Evolutionary conservation across 23 red algal species (phyloP).

Genomic region (Gracilariopsis chorda): DNA sequence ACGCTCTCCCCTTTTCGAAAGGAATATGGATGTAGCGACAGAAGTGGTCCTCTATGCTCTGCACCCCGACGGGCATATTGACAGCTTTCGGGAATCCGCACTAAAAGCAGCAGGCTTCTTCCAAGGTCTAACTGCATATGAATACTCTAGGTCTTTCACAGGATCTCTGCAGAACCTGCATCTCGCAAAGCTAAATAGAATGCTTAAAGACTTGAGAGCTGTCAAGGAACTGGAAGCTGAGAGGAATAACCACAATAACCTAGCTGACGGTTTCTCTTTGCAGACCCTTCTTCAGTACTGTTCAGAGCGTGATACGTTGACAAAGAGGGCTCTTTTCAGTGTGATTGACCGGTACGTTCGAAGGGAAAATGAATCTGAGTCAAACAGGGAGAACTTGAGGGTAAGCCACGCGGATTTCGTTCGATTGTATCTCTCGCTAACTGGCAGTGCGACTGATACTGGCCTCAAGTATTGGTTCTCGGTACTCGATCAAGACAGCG

Average conservation of each 20-base stretch:
- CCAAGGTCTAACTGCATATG: constrained; percentile 52
- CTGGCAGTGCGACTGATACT: constrained; percentile 31
- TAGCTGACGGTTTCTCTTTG: constrained; percentile 24
- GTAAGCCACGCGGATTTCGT: constrained; percentile 31
- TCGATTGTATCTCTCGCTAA: constrained; percentile 38
- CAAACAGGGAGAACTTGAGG: not conserved
- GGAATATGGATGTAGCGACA: constrained; percentile 65
- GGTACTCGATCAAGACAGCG: constrained; percentile 65
- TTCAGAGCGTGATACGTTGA: constrained; percentile 31
- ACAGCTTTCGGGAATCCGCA: constrained; percentile 43
- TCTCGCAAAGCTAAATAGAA: constrained; percentile 56
- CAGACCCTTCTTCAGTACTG: constrained; percentile 29
- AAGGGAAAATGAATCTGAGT: not conserved
- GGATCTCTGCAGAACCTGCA: constrained; percentile 50
- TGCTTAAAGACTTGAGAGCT: constrained; percentile 57
- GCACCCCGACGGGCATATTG: constrained; percentile 48
- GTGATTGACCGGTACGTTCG: constrained; percentile 35
- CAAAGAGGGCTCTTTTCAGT: constrained; percentile 27
- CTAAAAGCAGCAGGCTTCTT: constrained; percentile 47
- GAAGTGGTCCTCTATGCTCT: constrained; percentile 60
- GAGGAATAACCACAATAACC: not conserved
- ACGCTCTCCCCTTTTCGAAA: constrained; percentile 58
- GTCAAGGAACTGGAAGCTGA: constrained; percentile 1
- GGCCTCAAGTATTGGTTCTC: constrained; percentile 74
- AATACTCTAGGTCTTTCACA: constrained; percentile 55